These are phyloP conservation scores for Clausena lansium DNA, from an alignment of 345 rosid species.

Conservation along the genomic window DNA sequence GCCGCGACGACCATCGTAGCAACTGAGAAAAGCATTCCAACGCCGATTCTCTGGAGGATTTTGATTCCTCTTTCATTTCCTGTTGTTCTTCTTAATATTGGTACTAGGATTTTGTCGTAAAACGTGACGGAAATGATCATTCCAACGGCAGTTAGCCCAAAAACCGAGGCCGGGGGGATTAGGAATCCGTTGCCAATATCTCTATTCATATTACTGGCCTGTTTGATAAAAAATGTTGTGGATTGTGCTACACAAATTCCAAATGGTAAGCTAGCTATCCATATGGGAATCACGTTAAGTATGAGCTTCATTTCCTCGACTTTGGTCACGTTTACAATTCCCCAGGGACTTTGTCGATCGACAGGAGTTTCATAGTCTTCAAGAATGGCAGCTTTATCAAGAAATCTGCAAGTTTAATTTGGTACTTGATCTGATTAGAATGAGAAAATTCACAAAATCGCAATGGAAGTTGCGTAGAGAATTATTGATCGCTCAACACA, in stretches of 20 bases:
- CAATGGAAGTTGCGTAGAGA: neutral
- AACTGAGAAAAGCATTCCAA: constrained; percentile 77
- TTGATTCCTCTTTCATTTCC: constrained; percentile 74
- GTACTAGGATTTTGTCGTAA: constrained; percentile 57
- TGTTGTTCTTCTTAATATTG: constrained; percentile 39
- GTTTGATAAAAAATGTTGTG: constrained; percentile 92
- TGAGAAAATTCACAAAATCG: neutral
- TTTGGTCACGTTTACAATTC: constrained; percentile 71
- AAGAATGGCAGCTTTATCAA: constrained; percentile 82
- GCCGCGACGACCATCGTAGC: constrained; percentile 68
- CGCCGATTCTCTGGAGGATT: constrained; percentile 87
- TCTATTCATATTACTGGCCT: constrained; percentile 50
- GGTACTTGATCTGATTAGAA: neutral
- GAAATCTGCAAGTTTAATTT: constrained; percentile 53
- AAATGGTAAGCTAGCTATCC: constrained; percentile 75
- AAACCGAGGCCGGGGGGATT: constrained; percentile 64
- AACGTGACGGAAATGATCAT: constrained; percentile 52
- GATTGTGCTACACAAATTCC: constrained; percentile 75
- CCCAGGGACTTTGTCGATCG: constrained; percentile 64
- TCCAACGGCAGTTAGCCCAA: constrained; percentile 46
- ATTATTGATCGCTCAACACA: neutral
- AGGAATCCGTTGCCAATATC: constrained; percentile 38
- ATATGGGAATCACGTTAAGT: constrained; percentile 85
- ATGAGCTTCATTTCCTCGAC: constrained; percentile 88
- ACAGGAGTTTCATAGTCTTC: constrained; percentile 33